These are phyloP conservation scores for Plasmodium reichenowi DNA, from an alignment of 169 alveolate genomes.

Conservation along the genomic window DNA sequence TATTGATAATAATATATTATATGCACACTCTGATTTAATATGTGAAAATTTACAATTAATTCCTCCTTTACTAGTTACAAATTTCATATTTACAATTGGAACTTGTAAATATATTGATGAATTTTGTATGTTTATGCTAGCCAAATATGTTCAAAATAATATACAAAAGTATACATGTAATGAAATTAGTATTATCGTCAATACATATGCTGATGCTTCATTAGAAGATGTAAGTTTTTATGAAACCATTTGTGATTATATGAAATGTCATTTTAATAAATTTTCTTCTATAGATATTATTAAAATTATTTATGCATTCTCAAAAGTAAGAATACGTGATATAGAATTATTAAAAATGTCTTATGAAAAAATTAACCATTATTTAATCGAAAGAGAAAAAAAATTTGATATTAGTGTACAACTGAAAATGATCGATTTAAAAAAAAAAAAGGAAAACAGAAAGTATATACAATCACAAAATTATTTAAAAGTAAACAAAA, in stretches of 20 bases:
- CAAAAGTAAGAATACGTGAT: conserved; percentile 70
- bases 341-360: conserved; percentile 42
- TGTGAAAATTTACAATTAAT: conserved; percentile 66
- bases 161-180: conserved; percentile 22
- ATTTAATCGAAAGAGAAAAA: conserved; percentile 49
- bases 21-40: conserved; percentile 68
- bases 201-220: conserved; percentile 74
- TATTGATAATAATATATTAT: conserved; percentile 58
- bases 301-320: conserved; percentile 51
- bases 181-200: conserved; percentile 57
- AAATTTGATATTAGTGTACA: background rate
- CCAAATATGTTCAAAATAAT: conserved; percentile 72
- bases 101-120: conserved; percentile 73
- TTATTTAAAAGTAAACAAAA: background rate
- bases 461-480: background rate
- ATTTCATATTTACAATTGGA: conserved; percentile 73
- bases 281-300: conserved; percentile 53
- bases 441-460: background rate
- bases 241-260: conserved; percentile 69
- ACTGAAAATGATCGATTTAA: background rate
- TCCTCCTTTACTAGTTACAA: conserved; percentile 44
- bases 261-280: conserved; percentile 28
- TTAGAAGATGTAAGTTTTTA: conserved; percentile 73
- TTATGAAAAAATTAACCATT: conserved; percentile 40
- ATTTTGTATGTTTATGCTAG: conserved; percentile 75